phyloP scores from a whole-genome alignment of 306 rosid species.

The Parietaria judaica region DNA sequence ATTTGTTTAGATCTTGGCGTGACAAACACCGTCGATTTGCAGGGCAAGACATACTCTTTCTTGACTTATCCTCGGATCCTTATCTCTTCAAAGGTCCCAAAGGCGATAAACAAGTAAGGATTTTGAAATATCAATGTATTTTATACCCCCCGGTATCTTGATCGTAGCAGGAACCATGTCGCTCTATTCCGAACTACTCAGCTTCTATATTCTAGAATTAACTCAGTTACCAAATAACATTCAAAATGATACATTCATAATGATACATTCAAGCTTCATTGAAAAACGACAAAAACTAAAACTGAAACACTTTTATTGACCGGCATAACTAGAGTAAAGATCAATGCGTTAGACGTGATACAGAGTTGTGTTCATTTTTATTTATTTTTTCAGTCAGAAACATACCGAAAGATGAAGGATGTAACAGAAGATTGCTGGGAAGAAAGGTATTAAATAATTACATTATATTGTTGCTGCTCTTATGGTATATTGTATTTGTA shows the following conservation, averaged over 20 bases:
- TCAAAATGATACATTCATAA: background rate
- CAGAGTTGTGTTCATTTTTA: background rate
- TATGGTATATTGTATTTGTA: background rate
- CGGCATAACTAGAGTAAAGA: no score
- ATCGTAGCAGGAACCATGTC: no score
- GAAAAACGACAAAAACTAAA: no score
- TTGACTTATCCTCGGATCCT: conserved; percentile 79
- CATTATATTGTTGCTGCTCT: background rate
- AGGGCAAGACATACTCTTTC: conserved; percentile 76
- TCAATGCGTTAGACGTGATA: background rate
- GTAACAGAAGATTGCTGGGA: conserved; percentile 87
- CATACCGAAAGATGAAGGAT: conserved; percentile 88
- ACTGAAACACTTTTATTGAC: no score
- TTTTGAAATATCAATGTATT: conserved; percentile 10
- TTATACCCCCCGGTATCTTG: background rate
- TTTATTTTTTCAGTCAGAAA: conserved; percentile 58
- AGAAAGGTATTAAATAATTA: conserved; percentile 50
- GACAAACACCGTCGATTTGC: conserved; percentile 21
- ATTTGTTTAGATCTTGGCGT: conserved; percentile 15
- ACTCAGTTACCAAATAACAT: background rate
- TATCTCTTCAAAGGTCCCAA: conserved; percentile 68
- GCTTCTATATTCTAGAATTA: no score
- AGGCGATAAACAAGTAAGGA: conserved; percentile 78
- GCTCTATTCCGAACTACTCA: no score
- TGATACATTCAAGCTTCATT: no score